phyloP scores from a whole-genome alignment of 164 flowering plant genomes.

The Umbilicus rupestris region DNA sequence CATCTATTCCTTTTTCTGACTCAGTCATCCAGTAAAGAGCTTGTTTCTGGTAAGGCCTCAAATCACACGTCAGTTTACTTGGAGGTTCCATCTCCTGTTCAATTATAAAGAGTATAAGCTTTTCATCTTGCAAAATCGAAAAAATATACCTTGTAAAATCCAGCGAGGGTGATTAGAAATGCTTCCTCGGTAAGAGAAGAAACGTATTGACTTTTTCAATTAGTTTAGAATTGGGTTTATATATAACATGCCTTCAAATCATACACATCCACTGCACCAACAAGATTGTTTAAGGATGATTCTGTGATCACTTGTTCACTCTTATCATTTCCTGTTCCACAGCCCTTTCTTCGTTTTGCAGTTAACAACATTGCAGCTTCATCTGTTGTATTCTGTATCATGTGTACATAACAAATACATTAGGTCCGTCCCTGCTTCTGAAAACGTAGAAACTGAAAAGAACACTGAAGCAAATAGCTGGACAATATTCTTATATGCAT shows the following conservation, averaged over 20 bases:
- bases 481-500: too few species aligned
- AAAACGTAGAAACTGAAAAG: not conserved
- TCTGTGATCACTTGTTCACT: slow-evolving; percentile 54
- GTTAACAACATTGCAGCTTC: slow-evolving; percentile 21
- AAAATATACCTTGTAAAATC: not conserved
- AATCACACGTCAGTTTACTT: slow-evolving; percentile 40
- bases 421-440: not conserved
- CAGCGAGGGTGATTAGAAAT: not conserved
- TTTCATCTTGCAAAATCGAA: not conserved
- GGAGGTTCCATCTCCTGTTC: slow-evolving; percentile 76
- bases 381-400: slow-evolving; percentile 28
- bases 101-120: not conserved
- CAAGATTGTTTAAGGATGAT: slow-evolving; percentile 48
- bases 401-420: slow-evolving; percentile 4
- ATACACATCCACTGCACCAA: slow-evolving; percentile 60
- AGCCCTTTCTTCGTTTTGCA: slow-evolving; percentile 32
- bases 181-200: not conserved
- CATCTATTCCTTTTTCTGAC: slow-evolving; percentile 52
- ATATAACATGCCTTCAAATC: slow-evolving; percentile 42
- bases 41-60: slow-evolving; percentile 73
- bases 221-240: not conserved
- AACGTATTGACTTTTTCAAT: not conserved
- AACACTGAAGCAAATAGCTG: not conserved
- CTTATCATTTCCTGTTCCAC: slow-evolving; percentile 22
- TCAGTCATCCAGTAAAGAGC: slow-evolving; percentile 82